A percentile compares a stretch with the other conserved stretches of the same genome.
Evolutionary conservation across 2,329 filamentous ascomycete genomes (phyloP).

Genomic region (Fusarium odoratissimum): DNA sequence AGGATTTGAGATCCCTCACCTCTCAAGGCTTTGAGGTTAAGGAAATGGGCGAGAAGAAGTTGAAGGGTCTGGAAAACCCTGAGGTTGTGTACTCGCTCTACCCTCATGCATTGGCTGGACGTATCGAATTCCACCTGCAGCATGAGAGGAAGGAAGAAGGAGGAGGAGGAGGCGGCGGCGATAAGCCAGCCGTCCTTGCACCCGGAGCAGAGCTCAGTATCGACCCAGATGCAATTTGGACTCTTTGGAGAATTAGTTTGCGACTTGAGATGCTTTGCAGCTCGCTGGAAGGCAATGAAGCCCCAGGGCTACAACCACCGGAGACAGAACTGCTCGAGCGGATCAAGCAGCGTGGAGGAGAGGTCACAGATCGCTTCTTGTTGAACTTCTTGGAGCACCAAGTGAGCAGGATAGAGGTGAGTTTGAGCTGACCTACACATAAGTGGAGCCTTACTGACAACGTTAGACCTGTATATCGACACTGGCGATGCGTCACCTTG

Average conservation of each 20-base stretch:
- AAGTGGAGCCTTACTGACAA: conserved; percentile 38
- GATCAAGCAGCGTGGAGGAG: conserved; percentile 75
- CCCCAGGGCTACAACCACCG: conserved; percentile 75
- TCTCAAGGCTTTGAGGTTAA: conserved; percentile 97
- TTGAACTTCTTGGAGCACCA: conserved; percentile 94
- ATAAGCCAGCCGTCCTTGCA: conserved; percentile 71
- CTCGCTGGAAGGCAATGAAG: conserved; percentile 78
- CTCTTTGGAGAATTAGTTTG: conserved; percentile 87
- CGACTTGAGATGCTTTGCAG: conserved; percentile 94
- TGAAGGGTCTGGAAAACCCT: conserved; percentile 97
- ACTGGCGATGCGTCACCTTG: conserved; percentile 81
- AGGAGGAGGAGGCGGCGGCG: conserved; percentile 55
- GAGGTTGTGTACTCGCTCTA: conserved; percentile 97
- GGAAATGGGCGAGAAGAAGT: conserved; percentile 91
- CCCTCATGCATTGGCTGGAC: conserved; percentile 85
- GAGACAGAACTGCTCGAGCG: conserved; percentile 85
- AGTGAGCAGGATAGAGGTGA: conserved; percentile 93
- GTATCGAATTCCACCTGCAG: conserved; percentile 75
- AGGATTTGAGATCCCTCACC: conserved; percentile 86
- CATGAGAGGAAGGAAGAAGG: conserved; percentile 59
- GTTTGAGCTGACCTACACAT: conserved; percentile 72
- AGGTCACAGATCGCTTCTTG: conserved; percentile 89
- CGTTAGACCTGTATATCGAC: conserved; percentile 82
- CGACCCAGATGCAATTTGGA: conserved; percentile 88
- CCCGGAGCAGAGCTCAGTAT: conserved; percentile 76